Evolutionary conservation across 306 rosid genomes (phyloP).

Genomic region (Inga leiocalycina): DNA sequence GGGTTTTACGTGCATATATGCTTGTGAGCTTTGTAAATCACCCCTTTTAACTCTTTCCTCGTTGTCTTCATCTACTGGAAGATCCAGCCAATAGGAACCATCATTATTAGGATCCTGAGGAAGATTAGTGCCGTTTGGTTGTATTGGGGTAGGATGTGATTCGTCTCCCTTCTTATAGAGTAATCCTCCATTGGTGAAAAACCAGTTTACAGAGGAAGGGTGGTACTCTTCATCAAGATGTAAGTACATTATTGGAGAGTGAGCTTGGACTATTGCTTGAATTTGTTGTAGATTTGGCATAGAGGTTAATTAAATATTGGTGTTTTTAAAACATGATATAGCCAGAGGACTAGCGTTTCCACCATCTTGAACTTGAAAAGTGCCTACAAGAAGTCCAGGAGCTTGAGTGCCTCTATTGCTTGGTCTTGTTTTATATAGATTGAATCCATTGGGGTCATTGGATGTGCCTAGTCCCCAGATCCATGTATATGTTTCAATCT

Average conservation of each 20-base stretch:
- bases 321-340: constrained; percentile 54
- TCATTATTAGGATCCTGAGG: constrained; percentile 45
- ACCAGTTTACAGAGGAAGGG: constrained; percentile 39
- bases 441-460: constrained; percentile 38
- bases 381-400: constrained; percentile 49
- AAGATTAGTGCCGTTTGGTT: not conserved
- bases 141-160: not conserved
- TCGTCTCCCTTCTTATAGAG: not conserved
- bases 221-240: constrained; percentile 56
- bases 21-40: constrained; percentile 41
- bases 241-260: constrained; percentile 52
- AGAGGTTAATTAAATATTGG: constrained; percentile 19
- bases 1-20: constrained; percentile 52
- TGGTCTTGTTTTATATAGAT: constrained; percentile 28
- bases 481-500: constrained; percentile 48
- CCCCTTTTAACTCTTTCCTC: constrained; percentile 50
- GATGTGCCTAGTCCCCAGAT: constrained; percentile 43
- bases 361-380: constrained; percentile 44
- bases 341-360: not conserved
- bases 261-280: constrained; percentile 40
- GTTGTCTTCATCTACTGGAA: constrained; percentile 37
- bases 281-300: constrained; percentile 55
- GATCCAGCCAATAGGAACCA: constrained; percentile 58
- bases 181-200: not conserved
- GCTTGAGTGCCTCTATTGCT: constrained; percentile 44